phyloP scores from a whole-genome alignment of 2,329 filamentous ascomycete species.

The Diaporthe australafricana region DNA sequence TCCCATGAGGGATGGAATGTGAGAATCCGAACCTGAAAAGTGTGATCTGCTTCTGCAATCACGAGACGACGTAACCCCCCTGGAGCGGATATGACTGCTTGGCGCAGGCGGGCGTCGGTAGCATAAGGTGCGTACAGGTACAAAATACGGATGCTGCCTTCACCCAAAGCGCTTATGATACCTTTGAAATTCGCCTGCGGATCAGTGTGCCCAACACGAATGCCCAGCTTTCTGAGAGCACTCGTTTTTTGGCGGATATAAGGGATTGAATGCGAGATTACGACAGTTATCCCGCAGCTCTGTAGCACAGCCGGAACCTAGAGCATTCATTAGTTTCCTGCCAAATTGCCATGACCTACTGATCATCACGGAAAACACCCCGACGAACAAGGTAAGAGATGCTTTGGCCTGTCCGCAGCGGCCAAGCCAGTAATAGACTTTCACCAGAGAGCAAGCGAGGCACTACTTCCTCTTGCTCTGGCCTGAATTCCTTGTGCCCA shows the following conservation, averaged over 20 bases:
- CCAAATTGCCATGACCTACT: too few relatives aligned
- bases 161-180: too few relatives aligned
- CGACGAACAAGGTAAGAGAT: not conserved
- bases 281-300: not conserved
- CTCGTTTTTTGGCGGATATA: too few relatives aligned
- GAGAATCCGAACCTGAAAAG: not conserved
- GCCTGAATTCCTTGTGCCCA: not conserved
- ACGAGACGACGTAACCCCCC: not conserved
- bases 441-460: not conserved
- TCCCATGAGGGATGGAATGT: accelerated
- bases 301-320: not conserved
- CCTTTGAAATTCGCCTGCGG: too few relatives aligned
- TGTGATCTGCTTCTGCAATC: not conserved
- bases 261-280: not conserved
- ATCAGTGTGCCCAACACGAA: not conserved
- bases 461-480: not conserved
- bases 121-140: not conserved
- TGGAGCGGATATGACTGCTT: not conserved
- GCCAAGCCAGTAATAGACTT: not conserved
- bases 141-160: not conserved
- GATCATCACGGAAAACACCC: not conserved
- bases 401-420: not conserved
- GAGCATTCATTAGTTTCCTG: not conserved
- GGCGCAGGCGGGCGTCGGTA: not conserved
- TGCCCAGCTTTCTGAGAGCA: not conserved